Base-by-base conservation (phyloP, 805 yeast genomes). In the Hanseniaspora osmophila region DNA sequence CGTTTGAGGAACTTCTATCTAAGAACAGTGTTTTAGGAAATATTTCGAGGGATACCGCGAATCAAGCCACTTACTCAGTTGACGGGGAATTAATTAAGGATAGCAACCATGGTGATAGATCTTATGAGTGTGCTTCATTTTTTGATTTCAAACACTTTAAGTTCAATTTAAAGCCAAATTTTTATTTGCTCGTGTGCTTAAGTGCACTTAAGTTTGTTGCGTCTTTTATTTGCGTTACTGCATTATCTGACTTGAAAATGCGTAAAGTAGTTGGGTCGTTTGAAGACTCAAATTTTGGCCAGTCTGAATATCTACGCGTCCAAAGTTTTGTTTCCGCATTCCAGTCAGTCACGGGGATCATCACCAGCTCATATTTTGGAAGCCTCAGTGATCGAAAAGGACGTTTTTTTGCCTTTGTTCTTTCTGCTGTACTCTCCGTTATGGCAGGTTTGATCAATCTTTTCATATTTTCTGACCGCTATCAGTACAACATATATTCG, bases 391-490 rank as follows among this genome's bases (percentile, higher is more conserved):
- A 53, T 33, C 33, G 44, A 15, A 39, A 44, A n/a, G 57, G 57
- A 4, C 44, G 57, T 22, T 48, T 52, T 0, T 49, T 30, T 19
- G 56, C 50, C 7, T 52, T 53, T 37, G 49, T 49, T 35, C 13
- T 48, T 6, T 13, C 18, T n/a, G 66, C 1, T 57, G 61, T 37
- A 56, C 61, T 47, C 61, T 58, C 6, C 5, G 49, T 1, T 44
- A 60, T 6, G 43, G 53, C 18, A 32, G 58, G 6, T 11, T 63
- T 2, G 49, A 58, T 9, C 57, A 52, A 27, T 48, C 47, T 37
- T 43, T 50, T 18, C 4, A 45, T 10, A 30, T 37, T 1, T 22
- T 52, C 40, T 45, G 6, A 12, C 6, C 45, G 6, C 17, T 30
- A 30, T 1, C 15, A 33, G 0, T 52, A 45, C 29, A 48, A 46